Base-by-base conservation (phyloP, 2,329 filamentous ascomycete species). In the Alternaria tenuissima region DNA sequence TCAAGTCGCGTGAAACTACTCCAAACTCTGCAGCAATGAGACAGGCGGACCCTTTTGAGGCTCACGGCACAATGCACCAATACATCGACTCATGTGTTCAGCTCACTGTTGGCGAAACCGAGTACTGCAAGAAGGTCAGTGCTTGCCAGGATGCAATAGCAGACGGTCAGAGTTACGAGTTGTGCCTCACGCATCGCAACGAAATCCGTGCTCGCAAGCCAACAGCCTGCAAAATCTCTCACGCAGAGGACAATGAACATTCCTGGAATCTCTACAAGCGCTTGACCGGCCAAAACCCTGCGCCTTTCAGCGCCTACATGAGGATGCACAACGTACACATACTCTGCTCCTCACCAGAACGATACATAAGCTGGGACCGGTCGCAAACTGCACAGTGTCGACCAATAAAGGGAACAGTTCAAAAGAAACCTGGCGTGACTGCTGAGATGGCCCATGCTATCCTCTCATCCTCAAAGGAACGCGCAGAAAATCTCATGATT, bases 401-500 rank as follows among this genome's bases (percentile, higher is more conserved):
- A 7, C 94, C 94, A 0, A 98, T 98, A 88, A 98, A 98, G 81
- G 94, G 94, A 48, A 98, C 94, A 0, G 93, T 97, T n/a, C 89
- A 89, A 69, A 96, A 96, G 70, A 87, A 86, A 0, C 81, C 84
- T 1, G 83, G 82, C 1, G 88, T 90, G 38, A 95, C 90, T 0
- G 83, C 91, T n/a, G 86, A 84, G 5, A 86, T 91, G 70, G 94
- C 94, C 1, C 88, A 89, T 62, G 81, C 82, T 28, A 87, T 96
- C 39, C 86, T 97, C 14, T 87, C 90, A 58, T 86, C 92, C 0
- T 90, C 91, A 22, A 98, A 98, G 77, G 95, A 98, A 78, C 89
- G 92, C 70, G 94, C 94, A 0, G 94, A 98, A 81, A 98, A 98
- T 73, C 85, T 98, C 24, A 98, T 98, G 95, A 97, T 98, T 70